phyloP scores from a whole-genome alignment of 495 filamentous ascomycete genomes.

The Hypoxylon cercidicola region DNA sequence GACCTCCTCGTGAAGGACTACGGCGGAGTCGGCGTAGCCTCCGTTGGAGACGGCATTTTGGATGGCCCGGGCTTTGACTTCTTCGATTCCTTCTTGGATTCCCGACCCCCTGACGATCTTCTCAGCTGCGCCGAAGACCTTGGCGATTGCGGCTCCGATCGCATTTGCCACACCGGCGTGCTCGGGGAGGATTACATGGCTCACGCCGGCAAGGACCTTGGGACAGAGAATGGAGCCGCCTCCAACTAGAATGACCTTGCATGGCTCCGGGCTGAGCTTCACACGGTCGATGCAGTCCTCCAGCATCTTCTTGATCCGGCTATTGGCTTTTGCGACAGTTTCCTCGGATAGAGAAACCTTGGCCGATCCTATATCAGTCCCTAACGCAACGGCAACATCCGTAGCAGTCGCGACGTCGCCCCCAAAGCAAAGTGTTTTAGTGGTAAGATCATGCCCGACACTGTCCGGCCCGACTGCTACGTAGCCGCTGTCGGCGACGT shows the following conservation, averaged over 20 bases:
- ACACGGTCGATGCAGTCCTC: conserved; percentile 61
- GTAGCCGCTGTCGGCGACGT: conserved; percentile 37
- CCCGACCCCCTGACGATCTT: conserved; percentile 47
- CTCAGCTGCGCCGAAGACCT: conserved; percentile 59
- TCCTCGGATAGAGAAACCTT: conserved; percentile 29
- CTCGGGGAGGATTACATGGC: conserved; percentile 48
- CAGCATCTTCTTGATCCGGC: conserved; percentile 45
- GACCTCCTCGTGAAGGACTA: conserved; percentile 13
- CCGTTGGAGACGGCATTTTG: conserved; percentile 52
- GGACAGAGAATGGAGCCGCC: conserved; percentile 54
- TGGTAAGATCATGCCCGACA: conserved; percentile 59
- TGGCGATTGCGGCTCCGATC: conserved; percentile 65
- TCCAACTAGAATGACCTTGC: conserved; percentile 59
- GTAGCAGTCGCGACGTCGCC: conserved; percentile 61
- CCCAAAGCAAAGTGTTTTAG: conserved; percentile 61
- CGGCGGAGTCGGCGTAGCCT: conserved; percentile 18
- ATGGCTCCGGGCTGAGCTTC: conserved; percentile 58
- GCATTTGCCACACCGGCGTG: conserved; percentile 64
- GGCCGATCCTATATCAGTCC: conserved; percentile 45
- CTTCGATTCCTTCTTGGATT: conserved; percentile 34
- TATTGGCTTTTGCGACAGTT: conserved; percentile 29
- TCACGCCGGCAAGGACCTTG: conserved; percentile 45
- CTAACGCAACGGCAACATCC: conserved; percentile 56
- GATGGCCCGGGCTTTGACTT: conserved; percentile 44
- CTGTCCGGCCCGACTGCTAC: conserved; percentile 61